Percentiles rank a stretch among this genome's conserved stretches.
Conservation (phyloP, 805 yeast species). For the Saccharomycopsis oosterbeekiorum region DNA sequence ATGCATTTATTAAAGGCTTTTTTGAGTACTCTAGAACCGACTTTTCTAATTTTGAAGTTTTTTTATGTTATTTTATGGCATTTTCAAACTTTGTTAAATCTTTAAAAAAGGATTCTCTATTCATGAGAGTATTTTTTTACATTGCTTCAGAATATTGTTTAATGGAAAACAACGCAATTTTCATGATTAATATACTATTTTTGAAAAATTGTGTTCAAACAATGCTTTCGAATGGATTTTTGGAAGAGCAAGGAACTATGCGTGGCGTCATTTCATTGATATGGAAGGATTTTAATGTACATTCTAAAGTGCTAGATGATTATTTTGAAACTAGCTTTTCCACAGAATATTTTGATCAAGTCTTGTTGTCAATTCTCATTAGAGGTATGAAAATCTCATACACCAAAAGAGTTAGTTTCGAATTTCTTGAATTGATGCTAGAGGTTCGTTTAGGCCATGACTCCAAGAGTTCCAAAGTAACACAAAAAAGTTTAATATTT, state of each 20-base stretch:
- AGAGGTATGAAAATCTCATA: conserved; percentile 55
- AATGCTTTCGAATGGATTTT: conserved; percentile 6
- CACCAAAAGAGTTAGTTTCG: conserved; percentile 39
- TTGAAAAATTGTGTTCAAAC: background rate
- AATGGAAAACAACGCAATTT: conserved; percentile 23
- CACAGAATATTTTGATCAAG: conserved; percentile 28
- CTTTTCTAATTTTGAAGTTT: conserved; percentile 21
- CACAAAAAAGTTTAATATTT: background rate
- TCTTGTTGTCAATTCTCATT: conserved; percentile 37
- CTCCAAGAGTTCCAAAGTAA: background rate
- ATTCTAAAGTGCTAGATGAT: background rate
- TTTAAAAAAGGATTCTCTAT: conserved; percentile 17
- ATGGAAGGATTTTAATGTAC: background rate
- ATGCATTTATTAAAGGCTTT: conserved; percentile 27
- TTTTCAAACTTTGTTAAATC: conserved; percentile 33
- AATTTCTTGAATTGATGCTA: conserved; percentile 35
- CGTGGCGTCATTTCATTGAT: background rate
- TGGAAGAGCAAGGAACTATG: background rate
- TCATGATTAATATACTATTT: conserved; percentile 23
- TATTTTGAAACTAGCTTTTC: background rate
- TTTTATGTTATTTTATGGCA: conserved; percentile 31
- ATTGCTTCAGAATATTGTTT: conserved; percentile 22
- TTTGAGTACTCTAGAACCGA: conserved; percentile 26
- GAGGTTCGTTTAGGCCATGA: conserved; percentile 26
- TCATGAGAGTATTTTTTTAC: conserved; percentile 11